Percentiles rank a stretch among this genome's conserved stretches.
These are phyloP conservation scores for Exsudoporus floridanus DNA, from an alignment of 1,284 basidiomycete genomes.

Conservation along the genomic window DNA sequence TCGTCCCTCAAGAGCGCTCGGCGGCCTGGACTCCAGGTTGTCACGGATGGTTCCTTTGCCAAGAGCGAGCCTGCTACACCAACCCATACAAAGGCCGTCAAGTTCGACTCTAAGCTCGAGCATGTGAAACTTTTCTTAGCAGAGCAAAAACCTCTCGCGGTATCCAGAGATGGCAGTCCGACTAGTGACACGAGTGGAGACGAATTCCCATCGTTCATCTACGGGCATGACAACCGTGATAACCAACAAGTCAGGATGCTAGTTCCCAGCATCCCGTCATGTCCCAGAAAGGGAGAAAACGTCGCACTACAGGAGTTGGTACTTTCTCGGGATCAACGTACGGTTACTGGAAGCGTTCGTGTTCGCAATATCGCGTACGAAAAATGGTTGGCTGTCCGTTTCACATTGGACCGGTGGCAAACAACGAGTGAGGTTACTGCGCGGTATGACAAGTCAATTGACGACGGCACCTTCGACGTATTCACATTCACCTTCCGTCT, in stretches of 20 bases:
- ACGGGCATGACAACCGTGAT: constrained; percentile 45
- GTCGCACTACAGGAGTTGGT: constrained; percentile 54
- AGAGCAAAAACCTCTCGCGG: constrained; percentile 91
- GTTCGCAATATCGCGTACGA: constrained; percentile 87
- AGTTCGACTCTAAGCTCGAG: constrained; percentile 91
- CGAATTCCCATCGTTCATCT: constrained; percentile 66
- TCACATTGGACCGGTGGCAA: constrained; percentile 94
- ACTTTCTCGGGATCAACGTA: constrained; percentile 61
- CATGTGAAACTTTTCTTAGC: constrained; percentile 92
- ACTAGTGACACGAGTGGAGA: constrained; percentile 78
- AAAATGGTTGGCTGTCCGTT: constrained; percentile 87
- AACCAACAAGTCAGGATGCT: constrained; percentile 47
- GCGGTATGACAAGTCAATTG: constrained; percentile 67
- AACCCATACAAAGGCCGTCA: constrained; percentile 76
- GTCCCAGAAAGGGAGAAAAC: constrained; percentile 38
- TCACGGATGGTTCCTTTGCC: constrained; percentile 44
- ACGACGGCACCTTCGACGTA: constrained; percentile 59
- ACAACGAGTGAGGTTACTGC: constrained; percentile 93
- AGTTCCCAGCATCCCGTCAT: constrained; percentile 52
- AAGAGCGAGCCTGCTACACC: constrained; percentile 64
- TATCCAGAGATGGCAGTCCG: constrained; percentile 88
- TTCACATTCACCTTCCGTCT: constrained; percentile 68
- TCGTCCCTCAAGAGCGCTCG: constrained; percentile 81
- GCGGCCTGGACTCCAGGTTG: constrained; percentile 50
- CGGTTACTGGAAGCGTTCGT: constrained; percentile 68